Evolutionary conservation across 2,329 filamentous ascomycete species (phyloP).

Genomic region (Trichoderma endophyticum): DNA sequence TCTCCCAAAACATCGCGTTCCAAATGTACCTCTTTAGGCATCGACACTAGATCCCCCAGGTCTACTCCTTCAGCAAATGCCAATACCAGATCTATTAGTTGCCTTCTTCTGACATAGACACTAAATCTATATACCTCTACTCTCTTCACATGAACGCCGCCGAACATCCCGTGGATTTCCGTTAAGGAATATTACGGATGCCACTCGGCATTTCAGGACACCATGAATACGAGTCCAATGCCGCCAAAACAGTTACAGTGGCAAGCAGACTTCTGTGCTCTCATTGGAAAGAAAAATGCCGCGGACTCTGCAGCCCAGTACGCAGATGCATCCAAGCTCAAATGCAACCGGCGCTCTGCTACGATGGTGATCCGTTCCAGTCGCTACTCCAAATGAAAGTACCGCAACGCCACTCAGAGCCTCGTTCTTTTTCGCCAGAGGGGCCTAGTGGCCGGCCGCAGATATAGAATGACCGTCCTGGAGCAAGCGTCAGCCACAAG

Average conservation of each 20-base stretch:
- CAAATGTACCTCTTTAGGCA: background rate
- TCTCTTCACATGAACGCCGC: background rate
- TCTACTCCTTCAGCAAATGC: background rate
- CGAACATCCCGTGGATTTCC: background rate
- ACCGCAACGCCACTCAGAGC: conserved; percentile 80
- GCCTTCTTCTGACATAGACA: background rate
- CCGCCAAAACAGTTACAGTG: background rate
- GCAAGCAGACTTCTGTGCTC: background rate
- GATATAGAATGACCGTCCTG: conserved; percentile 61
- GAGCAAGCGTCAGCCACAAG: conserved; percentile 22
- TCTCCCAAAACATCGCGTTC: background rate
- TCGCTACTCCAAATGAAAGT: conserved; percentile 75
- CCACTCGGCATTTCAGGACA: background rate
- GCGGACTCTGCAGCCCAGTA: background rate
- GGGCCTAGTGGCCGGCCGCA: conserved; percentile 74
- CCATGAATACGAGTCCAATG: background rate
- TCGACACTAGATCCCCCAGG: background rate
- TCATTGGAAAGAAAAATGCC: background rate
- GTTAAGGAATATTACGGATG: background rate
- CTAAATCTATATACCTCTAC: background rate
- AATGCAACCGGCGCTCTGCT: background rate
- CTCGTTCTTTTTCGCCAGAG: conserved; percentile 77
- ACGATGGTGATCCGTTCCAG: conserved; percentile 41
- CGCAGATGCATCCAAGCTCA: background rate
- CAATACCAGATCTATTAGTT: background rate